Percentiles rank a stretch among this genome's conserved stretches.
Evolutionary conservation across 2,329 filamentous ascomycete species (phyloP).

Genomic region (Spiromastix sp.): DNA sequence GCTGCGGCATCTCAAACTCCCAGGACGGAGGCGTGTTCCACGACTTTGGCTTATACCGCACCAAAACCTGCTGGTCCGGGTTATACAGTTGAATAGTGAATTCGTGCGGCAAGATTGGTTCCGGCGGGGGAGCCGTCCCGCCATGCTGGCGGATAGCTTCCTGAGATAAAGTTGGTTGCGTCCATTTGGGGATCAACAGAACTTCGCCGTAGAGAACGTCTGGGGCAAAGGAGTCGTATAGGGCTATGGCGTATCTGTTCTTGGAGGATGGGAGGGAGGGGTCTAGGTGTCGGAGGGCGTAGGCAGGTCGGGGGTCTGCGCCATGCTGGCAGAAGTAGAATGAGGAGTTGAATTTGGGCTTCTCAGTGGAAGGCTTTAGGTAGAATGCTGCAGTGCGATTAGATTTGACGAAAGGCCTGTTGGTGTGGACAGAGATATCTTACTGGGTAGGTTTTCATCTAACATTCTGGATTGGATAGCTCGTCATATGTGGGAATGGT

Average conservation of each 20-base stretch:
- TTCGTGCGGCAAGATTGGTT: slow-evolving; percentile 63
- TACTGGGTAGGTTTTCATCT: slow-evolving; percentile 84
- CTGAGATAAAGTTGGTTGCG: slow-evolving; percentile 67
- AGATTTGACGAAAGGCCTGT: background rate
- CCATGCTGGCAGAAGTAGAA: slow-evolving; percentile 55
- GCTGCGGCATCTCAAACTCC: slow-evolving; percentile 87
- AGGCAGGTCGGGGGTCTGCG: slow-evolving; percentile 67
- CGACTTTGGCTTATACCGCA: slow-evolving; percentile 58
- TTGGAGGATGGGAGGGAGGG: slow-evolving; percentile 58
- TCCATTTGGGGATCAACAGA: slow-evolving; percentile 73
- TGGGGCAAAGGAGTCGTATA: slow-evolving; percentile 71
- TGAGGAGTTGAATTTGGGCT: slow-evolving; percentile 28
- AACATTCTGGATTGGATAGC: slow-evolving; percentile 50
- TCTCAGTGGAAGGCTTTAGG: slow-evolving; percentile 43
- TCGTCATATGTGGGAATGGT: too few species aligned
- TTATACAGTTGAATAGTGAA: slow-evolving; percentile 90
- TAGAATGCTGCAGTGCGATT: slow-evolving; percentile 43
- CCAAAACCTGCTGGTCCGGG: slow-evolving; percentile 69
- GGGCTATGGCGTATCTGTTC: slow-evolving; percentile 77
- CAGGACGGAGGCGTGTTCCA: slow-evolving; percentile 75
- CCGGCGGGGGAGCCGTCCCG: slow-evolving; percentile 53
- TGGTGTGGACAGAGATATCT: slow-evolving; percentile 9
- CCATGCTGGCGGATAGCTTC: slow-evolving; percentile 66
- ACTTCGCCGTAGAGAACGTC: slow-evolving; percentile 84
- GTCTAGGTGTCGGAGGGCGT: slow-evolving; percentile 67